Base-by-base conservation (phyloP, 495 filamentous ascomycete species). In the Podospora bellae-mahoneyi region DNA sequence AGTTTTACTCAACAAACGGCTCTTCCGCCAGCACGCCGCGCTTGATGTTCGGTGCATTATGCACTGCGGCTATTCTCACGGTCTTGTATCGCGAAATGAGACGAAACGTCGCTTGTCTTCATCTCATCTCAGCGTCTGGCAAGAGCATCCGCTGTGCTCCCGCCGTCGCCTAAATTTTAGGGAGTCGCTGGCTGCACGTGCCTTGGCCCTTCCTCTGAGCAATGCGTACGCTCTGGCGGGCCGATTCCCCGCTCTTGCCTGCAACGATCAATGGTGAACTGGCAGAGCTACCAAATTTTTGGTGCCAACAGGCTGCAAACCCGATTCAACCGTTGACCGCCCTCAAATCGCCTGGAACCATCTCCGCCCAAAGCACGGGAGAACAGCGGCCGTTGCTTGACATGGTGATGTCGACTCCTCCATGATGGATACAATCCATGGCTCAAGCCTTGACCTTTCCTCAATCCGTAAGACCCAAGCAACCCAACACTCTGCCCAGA, bases 391-490 rank as follows among this genome's bases (percentile, higher is more conserved):
- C 39, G 39, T 48, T 48, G 39, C 15, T 48, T 48, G 7, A 48
- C 39, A 48, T 10, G 39, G 39, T 10, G 39, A 48, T 48, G 39
- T 48, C 39, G 39, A 48, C 39, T 48, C 9, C 39, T 48, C 39
- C 39, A 48, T 48, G 39, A 48, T 48, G 39, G 39, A 48, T 2
- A 48, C 39, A 48, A 48, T 9, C 39, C 39, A 48, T 16, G 39
- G 39, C 39, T 48, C 39, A 48, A 48, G 39, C 39, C 39, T 48
- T 48, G 39, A 48, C 39, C 39, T 48, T 48, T 62, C 59, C 0
- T 66, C 60, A 59, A 60, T 18, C n/a, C 70, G 61, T 75, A 67
- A 48, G 74, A 66, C 54, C 58, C 6, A 48, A 48, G 39, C 6
- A 48, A 48, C 39, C 39, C 39, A 48, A 48, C 39, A 13, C 39